These are phyloP conservation scores for Neurospora sp. DNA, from an alignment of 495 filamentous ascomycete genomes.

Conservation along the genomic window DNA sequence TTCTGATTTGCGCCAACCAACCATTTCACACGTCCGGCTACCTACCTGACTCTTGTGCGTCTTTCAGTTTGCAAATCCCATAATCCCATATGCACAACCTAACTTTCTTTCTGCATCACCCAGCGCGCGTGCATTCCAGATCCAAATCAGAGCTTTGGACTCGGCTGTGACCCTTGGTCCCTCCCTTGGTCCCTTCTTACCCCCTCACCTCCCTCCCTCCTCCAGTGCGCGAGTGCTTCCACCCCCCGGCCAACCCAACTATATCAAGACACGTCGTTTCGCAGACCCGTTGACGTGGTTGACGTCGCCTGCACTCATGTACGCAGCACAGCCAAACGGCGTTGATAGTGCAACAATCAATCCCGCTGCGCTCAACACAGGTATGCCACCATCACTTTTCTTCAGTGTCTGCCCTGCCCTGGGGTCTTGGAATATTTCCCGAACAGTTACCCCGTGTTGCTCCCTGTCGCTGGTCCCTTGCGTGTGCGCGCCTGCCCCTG, in stretches of 20 bases:
- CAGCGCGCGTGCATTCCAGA: conserved; percentile 36
- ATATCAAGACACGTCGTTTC: conserved; percentile 50
- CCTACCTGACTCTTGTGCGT: not conserved
- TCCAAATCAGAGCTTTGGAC: conserved; percentile 19
- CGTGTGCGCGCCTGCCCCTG: conserved; percentile 4
- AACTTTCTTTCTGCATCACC: conserved; percentile 24
- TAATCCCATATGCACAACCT: conserved; percentile 21
- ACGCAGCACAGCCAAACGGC: conserved; percentile 46
- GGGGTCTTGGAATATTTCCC: conserved; percentile 4
- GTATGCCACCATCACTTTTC: conserved; percentile 25
- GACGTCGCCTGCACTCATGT: conserved; percentile 38
- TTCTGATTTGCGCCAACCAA: conserved; percentile 26
- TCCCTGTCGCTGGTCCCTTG: not conserved
- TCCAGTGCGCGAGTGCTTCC: conserved; percentile 7
- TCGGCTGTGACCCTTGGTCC: conserved; percentile 13
- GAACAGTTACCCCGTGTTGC: not conserved
- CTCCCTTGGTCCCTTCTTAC: not conserved
- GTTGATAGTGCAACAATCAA: conserved; percentile 49
- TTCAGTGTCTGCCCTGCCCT: conserved; percentile 1
- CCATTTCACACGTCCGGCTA: not conserved
- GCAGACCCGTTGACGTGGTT: conserved; percentile 34
- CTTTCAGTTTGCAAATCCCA: conserved; percentile 1
- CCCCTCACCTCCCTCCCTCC: conserved; percentile 4
- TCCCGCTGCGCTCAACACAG: conserved; percentile 44
- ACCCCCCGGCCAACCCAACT: conserved; percentile 36